Conservation (phyloP, 2,329 filamentous ascomycete species). For the Aspergillus sp. region DNA sequence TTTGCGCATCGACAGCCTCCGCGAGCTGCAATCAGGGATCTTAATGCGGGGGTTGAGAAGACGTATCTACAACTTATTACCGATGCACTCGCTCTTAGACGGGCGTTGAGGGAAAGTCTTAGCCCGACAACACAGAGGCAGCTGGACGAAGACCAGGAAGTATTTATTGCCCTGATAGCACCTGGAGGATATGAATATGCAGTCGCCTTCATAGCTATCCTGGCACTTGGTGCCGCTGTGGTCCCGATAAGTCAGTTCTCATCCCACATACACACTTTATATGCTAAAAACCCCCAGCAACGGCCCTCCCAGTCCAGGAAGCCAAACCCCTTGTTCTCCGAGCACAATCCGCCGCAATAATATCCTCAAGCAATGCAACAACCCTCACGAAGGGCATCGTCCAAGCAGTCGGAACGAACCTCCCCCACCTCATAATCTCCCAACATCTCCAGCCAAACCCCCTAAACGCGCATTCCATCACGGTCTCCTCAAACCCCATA, state of each 20-base stretch:
- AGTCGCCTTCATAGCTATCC: constrained; percentile 34
- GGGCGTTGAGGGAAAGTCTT: constrained; percentile 18
- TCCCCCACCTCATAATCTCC: neutral
- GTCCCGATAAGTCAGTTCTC: constrained; percentile 32
- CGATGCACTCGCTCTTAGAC: constrained; percentile 31
- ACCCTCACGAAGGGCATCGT: constrained; percentile 6
- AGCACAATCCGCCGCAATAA: constrained; percentile 23
- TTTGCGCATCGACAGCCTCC: constrained; percentile 27
- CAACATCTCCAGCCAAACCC: neutral
- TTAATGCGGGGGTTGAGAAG: constrained; percentile 33
- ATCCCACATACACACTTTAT: neutral
- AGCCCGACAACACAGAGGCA: constrained; percentile 17
- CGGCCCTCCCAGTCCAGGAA: constrained; percentile 31
- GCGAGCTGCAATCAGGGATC: constrained; percentile 30
- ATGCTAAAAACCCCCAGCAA: constrained; percentile 14
- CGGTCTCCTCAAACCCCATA: constrained; percentile 30
- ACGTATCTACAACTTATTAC: constrained; percentile 34
- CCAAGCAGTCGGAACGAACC: neutral
- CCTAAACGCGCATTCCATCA: constrained; percentile 8
- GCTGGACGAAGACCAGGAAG: constrained; percentile 28
- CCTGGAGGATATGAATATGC: constrained; percentile 39
- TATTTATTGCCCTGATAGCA: constrained; percentile 34
- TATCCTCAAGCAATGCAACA: constrained; percentile 17
- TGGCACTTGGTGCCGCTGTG: constrained; percentile 34
- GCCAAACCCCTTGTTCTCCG: constrained; percentile 31